A percentile compares a stretch with the other conserved stretches of the same genome.
Conservation (phyloP, 192 early-diverging fungal genomes). For the Paraglomus brasilianum region DNA sequence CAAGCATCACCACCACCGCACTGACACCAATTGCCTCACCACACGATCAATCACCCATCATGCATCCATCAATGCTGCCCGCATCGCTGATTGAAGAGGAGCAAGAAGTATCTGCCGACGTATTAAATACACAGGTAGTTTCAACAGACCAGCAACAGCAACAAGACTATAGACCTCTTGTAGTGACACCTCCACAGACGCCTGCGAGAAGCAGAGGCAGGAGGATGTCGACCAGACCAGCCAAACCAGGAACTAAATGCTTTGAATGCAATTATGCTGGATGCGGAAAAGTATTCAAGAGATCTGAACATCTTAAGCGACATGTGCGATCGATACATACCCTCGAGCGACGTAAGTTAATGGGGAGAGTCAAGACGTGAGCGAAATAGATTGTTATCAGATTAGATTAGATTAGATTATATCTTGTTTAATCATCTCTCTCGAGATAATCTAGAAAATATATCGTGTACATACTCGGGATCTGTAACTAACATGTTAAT, state of each 20-base stretch:
- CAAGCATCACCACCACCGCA: not conserved
- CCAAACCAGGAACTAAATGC: slow-evolving; percentile 47
- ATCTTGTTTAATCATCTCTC: slow-evolving; percentile 13
- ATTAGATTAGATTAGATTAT: not conserved
- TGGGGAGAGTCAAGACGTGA: not conserved
- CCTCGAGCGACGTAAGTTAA: slow-evolving; percentile 57
- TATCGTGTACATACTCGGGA: not conserved
- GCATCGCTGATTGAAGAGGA: not conserved
- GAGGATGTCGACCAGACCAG: slow-evolving; percentile 53
- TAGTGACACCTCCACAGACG: slow-evolving; percentile 29
- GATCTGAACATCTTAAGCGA: slow-evolving; percentile 61
- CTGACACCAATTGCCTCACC: slow-evolving; percentile 15
- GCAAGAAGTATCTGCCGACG: too few species aligned
- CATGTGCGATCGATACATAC: slow-evolving; percentile 63
- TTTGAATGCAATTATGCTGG: slow-evolving; percentile 55
- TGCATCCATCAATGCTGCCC: not conserved
- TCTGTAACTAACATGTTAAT: not conserved
- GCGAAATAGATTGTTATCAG: too few species aligned
- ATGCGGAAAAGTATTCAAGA: slow-evolving; percentile 60
- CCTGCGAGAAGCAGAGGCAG: slow-evolving; percentile 51
- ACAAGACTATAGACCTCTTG: slow-evolving; percentile 4
- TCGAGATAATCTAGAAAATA: slow-evolving; percentile 10
- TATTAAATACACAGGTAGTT: not conserved
- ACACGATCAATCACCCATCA: slow-evolving; percentile 25
- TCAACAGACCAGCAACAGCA: slow-evolving; percentile 15